Conservation (phyloP, 805 yeast genomes). For the Nakazawaea anatomiae region DNA sequence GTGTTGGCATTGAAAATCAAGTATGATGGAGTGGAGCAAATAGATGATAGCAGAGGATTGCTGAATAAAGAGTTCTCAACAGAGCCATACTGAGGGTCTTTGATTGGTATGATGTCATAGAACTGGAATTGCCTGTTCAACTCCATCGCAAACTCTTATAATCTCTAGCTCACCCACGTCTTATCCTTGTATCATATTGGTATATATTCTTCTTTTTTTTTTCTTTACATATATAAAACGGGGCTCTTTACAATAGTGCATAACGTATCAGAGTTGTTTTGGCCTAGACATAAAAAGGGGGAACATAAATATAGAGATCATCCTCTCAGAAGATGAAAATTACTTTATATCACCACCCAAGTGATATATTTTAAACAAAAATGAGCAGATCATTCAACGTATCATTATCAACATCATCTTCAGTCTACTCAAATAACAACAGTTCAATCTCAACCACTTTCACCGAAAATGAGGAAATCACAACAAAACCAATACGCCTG, state of each 20-base stretch:
- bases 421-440: neutral
- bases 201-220: no score
- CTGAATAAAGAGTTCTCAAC: constrained; percentile 60
- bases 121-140: constrained; percentile 66
- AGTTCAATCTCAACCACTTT: neutral
- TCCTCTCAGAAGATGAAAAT: no score
- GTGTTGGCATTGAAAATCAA: constrained; percentile 58
- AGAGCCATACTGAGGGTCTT: constrained; percentile 71
- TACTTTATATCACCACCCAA: no score
- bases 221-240: no score
- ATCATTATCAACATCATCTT: neutral
- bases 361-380: no score
- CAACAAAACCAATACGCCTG: neutral
- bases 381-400: neutral
- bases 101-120: constrained; percentile 75
- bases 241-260: no score
- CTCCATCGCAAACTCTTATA: neutral
- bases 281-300: no score
- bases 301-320: no score
- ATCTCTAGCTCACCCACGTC: no score
- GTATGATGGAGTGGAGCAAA: constrained; percentile 49
- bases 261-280: no score
- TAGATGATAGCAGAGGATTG: constrained; percentile 65
- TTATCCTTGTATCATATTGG: no score
- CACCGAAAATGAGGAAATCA: neutral